A percentile compares a stretch with the other conserved stretches of the same genome.
These are phyloP conservation scores for Saccharomyces paradoxus DNA, from an alignment of 805 yeast species.

Conservation along the genomic window DNA sequence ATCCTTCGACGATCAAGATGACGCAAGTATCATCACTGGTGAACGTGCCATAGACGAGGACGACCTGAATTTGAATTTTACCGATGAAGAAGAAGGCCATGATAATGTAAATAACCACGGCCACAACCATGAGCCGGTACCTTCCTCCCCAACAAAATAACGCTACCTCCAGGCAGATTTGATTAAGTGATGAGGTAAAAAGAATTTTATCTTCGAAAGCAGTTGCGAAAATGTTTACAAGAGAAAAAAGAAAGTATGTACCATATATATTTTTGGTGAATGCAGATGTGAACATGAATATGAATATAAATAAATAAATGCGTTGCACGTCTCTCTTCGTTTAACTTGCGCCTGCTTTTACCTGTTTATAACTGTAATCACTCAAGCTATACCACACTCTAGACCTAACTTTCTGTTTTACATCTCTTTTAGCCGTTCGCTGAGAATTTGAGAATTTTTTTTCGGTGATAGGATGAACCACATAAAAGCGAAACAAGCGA, in stretches of 20 bases:
- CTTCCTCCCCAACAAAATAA: slow-evolving; percentile 1
- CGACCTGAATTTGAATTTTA: slow-evolving; percentile 24
- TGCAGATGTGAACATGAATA: neutral
- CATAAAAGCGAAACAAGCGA: neutral
- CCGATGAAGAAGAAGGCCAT: slow-evolving; percentile 23
- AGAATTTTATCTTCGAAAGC: neutral
- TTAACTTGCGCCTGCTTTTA: neutral
- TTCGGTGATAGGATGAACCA: neutral
- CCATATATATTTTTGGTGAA: neutral
- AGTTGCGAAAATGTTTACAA: neutral
- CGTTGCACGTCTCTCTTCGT: neutral
- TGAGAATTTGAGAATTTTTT: neutral
- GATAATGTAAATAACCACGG: neutral
- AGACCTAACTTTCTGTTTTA: neutral
- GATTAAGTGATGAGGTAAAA: neutral
- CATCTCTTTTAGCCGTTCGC: neutral
- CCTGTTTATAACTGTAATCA: neutral
- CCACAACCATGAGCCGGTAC: slow-evolving; percentile 11
- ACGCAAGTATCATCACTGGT: slow-evolving; percentile 20
- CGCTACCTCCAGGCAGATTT: neutral
- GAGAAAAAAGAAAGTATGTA: neutral
- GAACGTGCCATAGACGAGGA: slow-evolving; percentile 15
- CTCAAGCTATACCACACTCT: neutral
- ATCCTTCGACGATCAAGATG: slow-evolving; percentile 36
- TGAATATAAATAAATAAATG: neutral